These are phyloP conservation scores for Blastomyces emzantsi DNA, from an alignment of 2,329 filamentous ascomycete genomes.

Conservation along the genomic window DNA sequence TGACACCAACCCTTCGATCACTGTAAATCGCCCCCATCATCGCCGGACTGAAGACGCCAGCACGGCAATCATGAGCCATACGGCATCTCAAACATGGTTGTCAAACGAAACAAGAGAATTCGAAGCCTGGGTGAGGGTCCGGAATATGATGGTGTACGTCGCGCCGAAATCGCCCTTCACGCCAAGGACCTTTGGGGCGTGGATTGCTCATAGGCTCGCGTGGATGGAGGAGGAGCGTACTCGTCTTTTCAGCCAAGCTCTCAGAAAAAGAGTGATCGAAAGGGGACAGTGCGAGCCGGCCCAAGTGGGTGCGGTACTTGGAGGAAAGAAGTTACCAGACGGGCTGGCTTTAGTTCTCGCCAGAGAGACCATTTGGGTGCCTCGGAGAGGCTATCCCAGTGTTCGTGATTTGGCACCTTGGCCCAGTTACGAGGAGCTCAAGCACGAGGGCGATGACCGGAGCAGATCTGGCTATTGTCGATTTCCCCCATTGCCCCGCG, in stretches of 20 bases:
- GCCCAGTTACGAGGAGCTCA: slow-evolving; percentile 26
- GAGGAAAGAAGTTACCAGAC: slow-evolving; percentile 20
- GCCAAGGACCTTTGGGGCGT: slow-evolving; percentile 20
- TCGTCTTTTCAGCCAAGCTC: slow-evolving; percentile 12
- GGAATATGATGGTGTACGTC: slow-evolving; percentile 19
- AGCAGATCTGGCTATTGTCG: slow-evolving; percentile 24
- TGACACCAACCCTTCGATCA: background rate
- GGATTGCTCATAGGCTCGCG: slow-evolving; percentile 18
- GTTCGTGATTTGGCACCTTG: slow-evolving; percentile 21
- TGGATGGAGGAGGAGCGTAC: slow-evolving; percentile 15
- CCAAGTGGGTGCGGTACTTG: slow-evolving; percentile 15
- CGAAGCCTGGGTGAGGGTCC: slow-evolving; percentile 21
- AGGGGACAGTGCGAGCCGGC: slow-evolving; percentile 1
- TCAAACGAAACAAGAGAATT: slow-evolving; percentile 21
- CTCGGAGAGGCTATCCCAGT: slow-evolving; percentile 8
- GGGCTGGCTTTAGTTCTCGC: slow-evolving; percentile 22
- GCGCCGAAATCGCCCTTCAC: slow-evolving; percentile 23
- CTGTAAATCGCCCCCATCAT: background rate
- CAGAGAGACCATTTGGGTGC: slow-evolving; percentile 24
- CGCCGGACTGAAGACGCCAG: background rate
- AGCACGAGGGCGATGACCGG: slow-evolving; percentile 26
- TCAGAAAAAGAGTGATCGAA: slow-evolving; percentile 6
- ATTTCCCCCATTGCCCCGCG: slow-evolving; percentile 26
- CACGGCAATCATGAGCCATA: slow-evolving; percentile 17
- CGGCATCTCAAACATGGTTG: slow-evolving; percentile 25